A percentile compares a stretch with the other conserved stretches of the same genome.
phyloP scores from a whole-genome alignment of 306 rosid genomes.

The Crataegus laevigata region DNA sequence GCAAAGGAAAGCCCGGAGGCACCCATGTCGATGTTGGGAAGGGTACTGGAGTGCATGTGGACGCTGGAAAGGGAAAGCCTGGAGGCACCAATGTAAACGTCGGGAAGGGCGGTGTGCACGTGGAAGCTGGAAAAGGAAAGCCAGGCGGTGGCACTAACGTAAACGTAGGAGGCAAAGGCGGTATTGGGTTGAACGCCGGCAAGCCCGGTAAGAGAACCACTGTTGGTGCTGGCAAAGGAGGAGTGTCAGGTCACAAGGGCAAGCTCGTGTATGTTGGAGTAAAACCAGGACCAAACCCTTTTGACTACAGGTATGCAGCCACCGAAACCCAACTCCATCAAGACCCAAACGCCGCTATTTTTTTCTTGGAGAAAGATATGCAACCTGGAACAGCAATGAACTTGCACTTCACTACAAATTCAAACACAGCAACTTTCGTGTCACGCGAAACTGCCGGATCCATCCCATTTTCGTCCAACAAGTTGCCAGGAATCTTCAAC shows the following conservation, averaged over 20 bases:
- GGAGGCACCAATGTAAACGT: conserved; percentile 39
- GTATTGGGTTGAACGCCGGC: conserved; percentile 22
- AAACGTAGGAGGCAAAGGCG: conserved; percentile 36
- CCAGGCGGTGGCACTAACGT: conserved; percentile 34
- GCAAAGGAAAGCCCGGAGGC: conserved; percentile 27
- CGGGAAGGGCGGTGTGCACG: conserved; percentile 41
- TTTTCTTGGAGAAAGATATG: conserved; percentile 64
- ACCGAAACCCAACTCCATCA: conserved; percentile 48
- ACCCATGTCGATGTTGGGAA: conserved; percentile 8
- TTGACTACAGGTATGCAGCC: neutral
- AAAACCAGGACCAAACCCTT: conserved; percentile 11
- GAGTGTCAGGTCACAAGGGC: conserved; percentile 54
- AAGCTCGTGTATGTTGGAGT: conserved; percentile 48
- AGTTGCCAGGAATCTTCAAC: conserved; percentile 28
- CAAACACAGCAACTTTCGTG: conserved; percentile 32
- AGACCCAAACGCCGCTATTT: conserved; percentile 45
- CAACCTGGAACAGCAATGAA: conserved; percentile 29
- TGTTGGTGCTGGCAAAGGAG: conserved; percentile 63
- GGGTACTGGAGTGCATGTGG: conserved; percentile 6
- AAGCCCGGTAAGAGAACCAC: conserved; percentile 20
- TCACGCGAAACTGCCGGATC: conserved; percentile 38
- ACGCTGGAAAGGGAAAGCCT: conserved; percentile 4
- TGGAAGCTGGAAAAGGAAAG: conserved; percentile 34
- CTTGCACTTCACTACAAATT: conserved; percentile 36
- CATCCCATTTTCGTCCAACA: conserved; percentile 58